Base-by-base conservation (phyloP, 202 grass and related monocot species). In the Bolboschoenoplectus hybrid region DNA sequence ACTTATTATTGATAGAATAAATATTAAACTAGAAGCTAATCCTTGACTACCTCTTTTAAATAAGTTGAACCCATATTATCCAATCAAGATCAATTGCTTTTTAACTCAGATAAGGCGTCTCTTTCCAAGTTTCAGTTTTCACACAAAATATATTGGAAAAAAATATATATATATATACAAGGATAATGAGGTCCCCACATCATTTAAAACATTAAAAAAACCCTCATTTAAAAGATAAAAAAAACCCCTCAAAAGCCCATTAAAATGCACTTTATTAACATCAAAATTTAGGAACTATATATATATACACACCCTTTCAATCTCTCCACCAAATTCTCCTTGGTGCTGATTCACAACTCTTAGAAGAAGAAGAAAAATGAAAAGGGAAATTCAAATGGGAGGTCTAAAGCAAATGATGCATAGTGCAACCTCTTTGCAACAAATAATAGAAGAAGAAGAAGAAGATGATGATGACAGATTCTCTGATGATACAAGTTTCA, bases 401-500 rank as follows among this genome's bases (percentile, higher is more conserved):
- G 43, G 32, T 51, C 11, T 69, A 5, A 69, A 84, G 62, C 43
- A 84, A 69, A 13, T 70, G n/a, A 69, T 56, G 52, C 63, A 56
- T 68, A 53, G 61, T 26, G 63, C 19, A 0, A 9, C 44, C 11
- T 46, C 56, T 7, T 82, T 66, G 80, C 40, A 63, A 57, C 80
- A 44, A 65, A 82, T 57, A 69, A 68, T 68, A 34, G 62, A 84
- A 64, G 78, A 63, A 81, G 80, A 82, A 63, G 53, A 44, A 57
- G 55, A 16, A 58, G 55, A 26, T 26, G 26, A 58, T 19, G 57
- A 61, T 19, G 80, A 66, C 20, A 11, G 52, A 55, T 70, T 68
- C 7, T 83, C 77, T 26, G 81, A 88, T 7, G 72, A 39, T 8
- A 79, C 65, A 58, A 92, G 88, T 26, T 82, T 85, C 78, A 88